These are phyloP conservation scores for Ganoderma sinense DNA, from an alignment of 1,284 basidiomycete genomes.

Conservation along the genomic window DNA sequence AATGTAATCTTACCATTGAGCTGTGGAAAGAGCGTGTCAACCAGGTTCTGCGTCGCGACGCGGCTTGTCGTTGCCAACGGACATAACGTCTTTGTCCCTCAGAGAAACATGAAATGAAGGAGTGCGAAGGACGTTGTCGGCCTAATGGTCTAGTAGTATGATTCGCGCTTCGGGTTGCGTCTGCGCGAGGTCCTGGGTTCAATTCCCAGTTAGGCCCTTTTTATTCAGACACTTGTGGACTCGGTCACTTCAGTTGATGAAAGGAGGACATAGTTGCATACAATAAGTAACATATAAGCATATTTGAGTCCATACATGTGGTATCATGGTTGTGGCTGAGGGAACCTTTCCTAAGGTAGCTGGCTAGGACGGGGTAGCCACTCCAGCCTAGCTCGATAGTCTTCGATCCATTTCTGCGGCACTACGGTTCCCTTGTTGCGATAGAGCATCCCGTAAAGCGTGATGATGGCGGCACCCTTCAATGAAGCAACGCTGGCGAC, in stretches of 20 bases:
- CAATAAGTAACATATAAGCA: not conserved
- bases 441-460: not conserved
- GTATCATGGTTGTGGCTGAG: not conserved
- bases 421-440: not conserved
- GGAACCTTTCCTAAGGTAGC: not conserved
- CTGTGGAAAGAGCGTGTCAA: not conserved
- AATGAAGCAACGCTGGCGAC: not conserved
- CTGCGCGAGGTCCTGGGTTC: constrained; percentile 9
- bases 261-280: not conserved
- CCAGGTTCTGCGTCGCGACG: not conserved
- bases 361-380: not conserved
- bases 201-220: constrained; percentile 9
- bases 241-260: not conserved
- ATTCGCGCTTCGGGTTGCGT: constrained; percentile 3
- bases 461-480: not conserved
- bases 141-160: constrained; percentile 10
- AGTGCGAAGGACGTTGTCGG: not conserved
- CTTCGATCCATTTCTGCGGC: not conserved
- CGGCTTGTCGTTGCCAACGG: not conserved
- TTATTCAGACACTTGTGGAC: not conserved
- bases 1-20: not conserved
- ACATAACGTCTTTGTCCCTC: not conserved
- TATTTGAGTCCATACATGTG: not conserved
- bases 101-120: not conserved
- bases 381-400: not conserved